Base-by-base conservation (phyloP, 2,329 filamentous ascomycete species). In the Fusarium nelsonii region DNA sequence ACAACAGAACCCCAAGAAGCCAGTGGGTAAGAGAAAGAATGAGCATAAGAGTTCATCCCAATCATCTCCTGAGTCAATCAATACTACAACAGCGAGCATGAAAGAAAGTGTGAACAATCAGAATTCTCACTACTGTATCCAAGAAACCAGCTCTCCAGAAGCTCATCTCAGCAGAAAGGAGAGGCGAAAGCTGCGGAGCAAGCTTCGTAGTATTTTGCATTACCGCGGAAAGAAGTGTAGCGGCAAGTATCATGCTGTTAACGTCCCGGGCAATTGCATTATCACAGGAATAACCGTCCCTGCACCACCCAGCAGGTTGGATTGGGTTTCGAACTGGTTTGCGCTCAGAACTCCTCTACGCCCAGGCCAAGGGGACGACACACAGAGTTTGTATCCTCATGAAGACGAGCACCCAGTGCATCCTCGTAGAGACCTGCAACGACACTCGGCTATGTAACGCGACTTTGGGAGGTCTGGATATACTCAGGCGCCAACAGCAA, bases 291-390 rank as follows among this genome's bases (percentile, higher is more conserved):
- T 14, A 10, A n/a, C 39, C 11, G 4, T 18, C 15, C 30, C 37
- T 34, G 40, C 34, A 26, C 36, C 45, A 34, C 30, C n/a, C 3
- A 30, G 14, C n/a, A 44, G 28, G 18, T 18, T 56, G 16, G 28
- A 33, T 28, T 58, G 56, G 56, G 49, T 55, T 32, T 4, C 14
- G 15, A 36, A 56, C 50, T 59, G 41, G 50, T 11, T 16, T 18
- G 10, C 14, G 8, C 40, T 33, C 16, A 40, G 28, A 33, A 43
- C 48, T 16, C 36, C 39, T 7, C 4, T 41, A 14, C 16, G 10
- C 9, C 23, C 26, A 50, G 18, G n/a, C 6, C 23, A 37, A 18
- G 36, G 15, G 16, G 16, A 28, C n/a, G 48, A 30, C 6, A 45
- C n/a, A 4, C 43, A 32, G 11, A 45, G 43, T 15, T 18, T 45